Conservation (phyloP, 2,329 filamentous ascomycete genomes). For the Xylariaceae sp. region DNA sequence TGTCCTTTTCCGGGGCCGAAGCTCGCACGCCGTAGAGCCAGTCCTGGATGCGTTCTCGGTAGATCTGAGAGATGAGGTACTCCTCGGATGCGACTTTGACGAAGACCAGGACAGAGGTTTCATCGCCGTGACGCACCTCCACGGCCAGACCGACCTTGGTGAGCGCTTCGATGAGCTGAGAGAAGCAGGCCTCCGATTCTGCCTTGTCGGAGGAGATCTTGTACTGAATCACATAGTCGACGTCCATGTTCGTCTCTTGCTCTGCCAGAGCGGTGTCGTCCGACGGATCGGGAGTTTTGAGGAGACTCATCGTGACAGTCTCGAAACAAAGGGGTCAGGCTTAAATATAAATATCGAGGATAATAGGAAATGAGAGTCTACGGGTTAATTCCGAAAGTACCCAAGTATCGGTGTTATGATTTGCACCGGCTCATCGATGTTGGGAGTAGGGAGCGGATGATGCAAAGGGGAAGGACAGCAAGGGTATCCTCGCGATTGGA, state of each 20-base stretch:
- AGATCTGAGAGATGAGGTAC: constrained; percentile 73
- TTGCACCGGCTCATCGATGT: too few species aligned
- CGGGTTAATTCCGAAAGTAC: too few species aligned
- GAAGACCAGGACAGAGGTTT: constrained; percentile 74
- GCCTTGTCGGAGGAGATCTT: constrained; percentile 60
- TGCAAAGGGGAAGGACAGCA: not conserved
- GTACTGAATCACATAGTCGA: constrained; percentile 86
- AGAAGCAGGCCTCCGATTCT: constrained; percentile 69
- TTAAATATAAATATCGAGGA: not conserved
- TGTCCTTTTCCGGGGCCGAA: constrained; percentile 68
- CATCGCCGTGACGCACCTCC: constrained; percentile 77
- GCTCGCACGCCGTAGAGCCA: constrained; percentile 87
- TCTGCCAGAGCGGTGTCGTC: constrained; percentile 27
- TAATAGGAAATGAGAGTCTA: not conserved
- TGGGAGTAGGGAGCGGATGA: not conserved
- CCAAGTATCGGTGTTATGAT: too few species aligned
- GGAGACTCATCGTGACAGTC: constrained; percentile 25
- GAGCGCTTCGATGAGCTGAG: constrained; percentile 69
- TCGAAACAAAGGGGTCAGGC: too few species aligned
- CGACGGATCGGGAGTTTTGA: constrained; percentile 25
- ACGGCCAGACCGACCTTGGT: constrained; percentile 76
- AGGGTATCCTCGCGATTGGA: not conserved
- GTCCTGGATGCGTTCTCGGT: constrained; percentile 82
- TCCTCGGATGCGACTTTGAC: constrained; percentile 70
- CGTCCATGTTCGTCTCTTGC: constrained; percentile 42